phyloP scores from a whole-genome alignment of 371 early-diverging fungal genomes.

The Rhizopus sp. region DNA sequence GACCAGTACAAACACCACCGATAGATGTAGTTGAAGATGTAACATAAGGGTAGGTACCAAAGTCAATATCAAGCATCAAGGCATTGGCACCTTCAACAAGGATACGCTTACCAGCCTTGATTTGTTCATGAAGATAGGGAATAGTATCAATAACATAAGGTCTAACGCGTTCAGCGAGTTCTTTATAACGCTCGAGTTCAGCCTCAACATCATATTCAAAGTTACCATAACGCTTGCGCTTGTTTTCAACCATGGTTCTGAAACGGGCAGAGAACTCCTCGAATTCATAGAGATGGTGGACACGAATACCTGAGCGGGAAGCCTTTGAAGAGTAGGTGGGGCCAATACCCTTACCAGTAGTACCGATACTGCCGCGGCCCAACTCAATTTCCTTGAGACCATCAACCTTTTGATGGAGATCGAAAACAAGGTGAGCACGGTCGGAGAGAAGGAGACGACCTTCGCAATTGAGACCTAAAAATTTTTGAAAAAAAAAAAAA shows the following conservation, averaged over 20 bases:
- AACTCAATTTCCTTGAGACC: constrained; percentile 93
- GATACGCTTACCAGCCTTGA: constrained; percentile 75
- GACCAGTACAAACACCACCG: constrained; percentile 96
- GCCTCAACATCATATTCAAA: constrained; percentile 93
- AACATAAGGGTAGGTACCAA: constrained; percentile 97
- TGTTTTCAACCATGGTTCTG: constrained; percentile 79
- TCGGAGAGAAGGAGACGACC: constrained; percentile 88
- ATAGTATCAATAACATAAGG: constrained; percentile 90
- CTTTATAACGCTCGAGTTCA: constrained; percentile 78
- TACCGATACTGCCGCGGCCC: constrained; percentile 90
- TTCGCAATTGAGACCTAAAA: constrained; percentile 72
- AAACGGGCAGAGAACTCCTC: constrained; percentile 82
- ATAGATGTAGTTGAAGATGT: constrained; percentile 92
- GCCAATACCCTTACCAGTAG: constrained; percentile 96
- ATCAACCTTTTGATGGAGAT: constrained; percentile 94
- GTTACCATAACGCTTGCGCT: constrained; percentile 88
- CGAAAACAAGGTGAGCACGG: constrained; percentile 96
- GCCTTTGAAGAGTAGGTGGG: constrained; percentile 97
- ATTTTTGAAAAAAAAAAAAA: constrained; percentile 26
- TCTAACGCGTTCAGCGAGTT: constrained; percentile 72
- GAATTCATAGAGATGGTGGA: constrained; percentile 88
- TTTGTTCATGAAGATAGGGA: constrained; percentile 72
- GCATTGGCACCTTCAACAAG: constrained; percentile 98
- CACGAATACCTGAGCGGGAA: constrained; percentile 88
- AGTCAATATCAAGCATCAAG: constrained; percentile 95